A percentile compares a stretch with the other conserved stretches of the same genome.
Evolutionary conservation across 176 grass and related monocot species (phyloP).

Genomic region (Triticum aestivum): IWGSC_CS_RefSeq_v2.1 NC_057802.1:159133462-159133961

Average conservation of each 20-base stretch:
- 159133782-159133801: neutral
- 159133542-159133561: neutral
- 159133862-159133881: neutral
- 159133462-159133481: neutral
- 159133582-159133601: neutral
- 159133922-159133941: neutral
- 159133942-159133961: neutral
- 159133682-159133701: neutral
- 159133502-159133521: too few relatives aligned
- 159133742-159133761: neutral
- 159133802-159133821: neutral
- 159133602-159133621: neutral
- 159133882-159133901: neutral
- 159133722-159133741: neutral
- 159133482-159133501: neutral
- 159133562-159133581: neutral
- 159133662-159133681: neutral
- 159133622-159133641: neutral
- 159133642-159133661: neutral
- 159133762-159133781: neutral
- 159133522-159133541: neutral
- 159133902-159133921: neutral
- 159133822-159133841: neutral
- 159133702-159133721: neutral
- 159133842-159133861: neutral